Evolutionary conservation across 2,329 filamentous ascomycete genomes (phyloP), one percentile per base, ranked within the genome.

Genomic region (Fusarium sp.): DNA sequence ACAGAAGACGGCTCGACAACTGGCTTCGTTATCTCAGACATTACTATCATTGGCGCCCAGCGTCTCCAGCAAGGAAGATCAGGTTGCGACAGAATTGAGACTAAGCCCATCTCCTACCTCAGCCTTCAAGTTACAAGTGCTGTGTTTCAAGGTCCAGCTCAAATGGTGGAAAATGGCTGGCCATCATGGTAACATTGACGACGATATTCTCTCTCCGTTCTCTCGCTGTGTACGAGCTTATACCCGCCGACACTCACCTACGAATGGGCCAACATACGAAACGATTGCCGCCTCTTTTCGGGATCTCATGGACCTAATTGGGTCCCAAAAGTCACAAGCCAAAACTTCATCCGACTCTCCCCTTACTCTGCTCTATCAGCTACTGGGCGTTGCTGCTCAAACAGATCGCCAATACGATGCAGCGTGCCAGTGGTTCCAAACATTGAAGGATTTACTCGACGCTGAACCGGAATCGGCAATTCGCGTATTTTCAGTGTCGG

Each of bases 1-100:
- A 13, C 78, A 81, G 9, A 93, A 92, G 73, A 81, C 84, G 19
- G 83, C 87, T 11, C 87, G 87, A 4, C 90, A 93, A 65, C 79
- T 94, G 19, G 90, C 93, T 49, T 84, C 83, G 0, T 74, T 93
- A 3, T 88, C 90, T 0, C 89, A 92, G 68, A 83, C 83, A 4
- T 79, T 94, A 0, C 79, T 94, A 2, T 85, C 88, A 1, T 78
- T 94, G 2, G 86, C 89, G 27, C 91, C 92, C 2, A 90, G 87
- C 71, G 81, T 91, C n/a, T 88, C 90, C 3, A 81, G 82, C 48
- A 84, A 87, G 11, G 87, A 90, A 40, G 92, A 94, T 71, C 77
- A 77, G 5, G 68, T 82, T 2, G 88, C 88, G 1, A 73, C 78
- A 6, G 85, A 90, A 61, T 77, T 82, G 10, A 82, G 84, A 25